These are phyloP conservation scores for Tremella yokohamensis DNA, from an alignment of 768 basidiomycete species.

Conservation along the genomic window DNA sequence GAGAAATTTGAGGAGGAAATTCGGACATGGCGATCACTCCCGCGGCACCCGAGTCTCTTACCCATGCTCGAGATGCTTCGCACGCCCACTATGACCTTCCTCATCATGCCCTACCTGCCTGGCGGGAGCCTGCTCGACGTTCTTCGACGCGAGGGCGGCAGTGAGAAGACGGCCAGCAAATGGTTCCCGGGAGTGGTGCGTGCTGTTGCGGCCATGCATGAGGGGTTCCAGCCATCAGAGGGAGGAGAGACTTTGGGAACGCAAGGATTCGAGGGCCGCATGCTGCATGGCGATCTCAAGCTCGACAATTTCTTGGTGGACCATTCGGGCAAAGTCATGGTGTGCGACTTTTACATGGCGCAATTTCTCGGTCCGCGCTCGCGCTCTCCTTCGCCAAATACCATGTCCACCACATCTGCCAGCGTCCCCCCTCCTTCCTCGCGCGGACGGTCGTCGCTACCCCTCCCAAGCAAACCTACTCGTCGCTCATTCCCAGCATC, in stretches of 20 bases:
- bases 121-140: conserved; percentile 50
- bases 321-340: conserved; percentile 56
- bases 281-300: conserved; percentile 93
- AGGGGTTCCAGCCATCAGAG: conserved; percentile 24
- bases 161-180: conserved; percentile 47
- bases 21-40: conserved; percentile 38
- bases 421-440: conserved; percentile 22
- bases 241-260: no score
- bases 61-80: conserved; percentile 46
- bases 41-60: conserved; percentile 42
- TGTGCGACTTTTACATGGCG: conserved; percentile 49
- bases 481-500: conserved; percentile 2
- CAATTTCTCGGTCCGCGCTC: conserved; percentile 28
- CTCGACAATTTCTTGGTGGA: conserved; percentile 94
- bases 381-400: not conserved
- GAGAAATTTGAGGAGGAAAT: conserved; percentile 51
- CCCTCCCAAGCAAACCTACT: conserved; percentile 2
- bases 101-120: conserved; percentile 48
- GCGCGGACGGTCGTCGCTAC: not conserved
- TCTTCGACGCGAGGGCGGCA: conserved; percentile 42
- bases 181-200: conserved; percentile 51
- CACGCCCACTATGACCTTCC: conserved; percentile 42
- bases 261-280: conserved; percentile 56
- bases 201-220: conserved; percentile 48
- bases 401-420: conserved; percentile 1